phyloP scores from a whole-genome alignment of 1,284 basidiomycete species.

The Cryptococcus neoformans region DNA sequence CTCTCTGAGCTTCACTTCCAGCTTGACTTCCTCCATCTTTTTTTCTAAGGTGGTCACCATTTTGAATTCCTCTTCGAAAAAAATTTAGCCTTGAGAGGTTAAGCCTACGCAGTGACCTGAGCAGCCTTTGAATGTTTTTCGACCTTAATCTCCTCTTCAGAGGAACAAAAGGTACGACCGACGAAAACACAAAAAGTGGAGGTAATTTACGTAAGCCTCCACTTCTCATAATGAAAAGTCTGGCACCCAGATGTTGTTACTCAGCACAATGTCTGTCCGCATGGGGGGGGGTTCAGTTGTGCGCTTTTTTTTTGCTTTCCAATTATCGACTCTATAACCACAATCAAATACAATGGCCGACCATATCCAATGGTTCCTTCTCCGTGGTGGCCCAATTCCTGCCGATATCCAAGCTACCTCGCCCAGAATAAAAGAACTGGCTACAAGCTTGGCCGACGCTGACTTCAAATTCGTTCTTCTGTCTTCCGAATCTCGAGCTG shows the following conservation, averaged over 20 bases:
- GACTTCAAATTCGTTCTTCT: constrained; percentile 43
- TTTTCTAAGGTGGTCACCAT: not conserved
- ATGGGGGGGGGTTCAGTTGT: too few relatives aligned
- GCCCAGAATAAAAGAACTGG: constrained; percentile 21
- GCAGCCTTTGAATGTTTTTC: too few relatives aligned
- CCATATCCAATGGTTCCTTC: constrained; percentile 28
- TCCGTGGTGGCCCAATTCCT: constrained; percentile 8
- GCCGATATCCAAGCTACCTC: constrained; percentile 3
- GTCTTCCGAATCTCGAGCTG: constrained; percentile 23
- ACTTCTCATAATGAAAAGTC: not conserved
- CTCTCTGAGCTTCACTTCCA: not conserved
- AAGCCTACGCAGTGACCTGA: too few relatives aligned
- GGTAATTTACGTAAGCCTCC: not conserved
- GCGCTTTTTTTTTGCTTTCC: too few relatives aligned
- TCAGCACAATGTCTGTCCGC: too few relatives aligned
- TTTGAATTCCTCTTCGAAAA: not conserved
- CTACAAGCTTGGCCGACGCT: constrained; percentile 32
- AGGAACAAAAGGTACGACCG: too few relatives aligned
- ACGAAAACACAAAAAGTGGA: not conserved
- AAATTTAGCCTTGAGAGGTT: too few relatives aligned
- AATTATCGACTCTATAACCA: not conserved
- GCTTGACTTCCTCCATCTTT: not conserved
- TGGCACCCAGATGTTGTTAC: too few relatives aligned
- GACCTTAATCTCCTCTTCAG: too few relatives aligned
- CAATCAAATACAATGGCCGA: constrained; percentile 12